Evolutionary conservation across 2,329 filamentous ascomycete species (phyloP).

Genomic region (Fusarium veterinarium): DNA sequence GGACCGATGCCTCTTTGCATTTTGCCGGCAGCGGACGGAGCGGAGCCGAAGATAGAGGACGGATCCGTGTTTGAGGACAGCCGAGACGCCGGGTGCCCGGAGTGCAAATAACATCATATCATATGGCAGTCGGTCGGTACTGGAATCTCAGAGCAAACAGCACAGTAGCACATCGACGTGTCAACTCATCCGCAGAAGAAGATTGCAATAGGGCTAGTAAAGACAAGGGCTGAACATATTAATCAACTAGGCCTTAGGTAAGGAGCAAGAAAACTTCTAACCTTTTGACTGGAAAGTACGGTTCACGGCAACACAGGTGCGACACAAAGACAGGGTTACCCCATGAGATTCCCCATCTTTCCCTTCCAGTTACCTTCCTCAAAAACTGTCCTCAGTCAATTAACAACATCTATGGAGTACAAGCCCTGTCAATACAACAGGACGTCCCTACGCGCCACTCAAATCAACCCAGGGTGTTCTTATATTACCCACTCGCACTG

Average conservation of each 20-base stretch:
- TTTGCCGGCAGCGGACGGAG: neutral
- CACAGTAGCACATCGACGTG: too few relatives aligned
- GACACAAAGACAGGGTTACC: constrained; percentile 28
- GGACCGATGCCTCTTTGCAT: neutral
- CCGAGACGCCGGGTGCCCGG: neutral
- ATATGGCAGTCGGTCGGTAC: neutral
- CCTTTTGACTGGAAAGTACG: neutral
- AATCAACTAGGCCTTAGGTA: neutral
- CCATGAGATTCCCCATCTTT: constrained; percentile 26
- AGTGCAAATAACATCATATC: neutral
- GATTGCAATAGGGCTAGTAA: neutral
- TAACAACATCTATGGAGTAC: neutral
- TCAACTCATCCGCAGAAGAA: neutral
- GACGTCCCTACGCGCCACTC: neutral
- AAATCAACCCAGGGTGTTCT: neutral
- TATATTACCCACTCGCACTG: neutral
- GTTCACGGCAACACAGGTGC: neutral
- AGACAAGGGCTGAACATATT: neutral
- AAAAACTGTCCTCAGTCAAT: neutral
- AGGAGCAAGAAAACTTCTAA: neutral
- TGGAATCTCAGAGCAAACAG: neutral
- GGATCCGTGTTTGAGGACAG: neutral
- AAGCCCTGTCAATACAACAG: neutral
- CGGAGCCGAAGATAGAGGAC: constrained; percentile 8
- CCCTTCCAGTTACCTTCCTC: constrained; percentile 12